Percentiles rank a stretch among this genome's conserved stretches.
phyloP scores from a whole-genome alignment of 768 basidiomycete species.

The Kwoniella sp. region DNA sequence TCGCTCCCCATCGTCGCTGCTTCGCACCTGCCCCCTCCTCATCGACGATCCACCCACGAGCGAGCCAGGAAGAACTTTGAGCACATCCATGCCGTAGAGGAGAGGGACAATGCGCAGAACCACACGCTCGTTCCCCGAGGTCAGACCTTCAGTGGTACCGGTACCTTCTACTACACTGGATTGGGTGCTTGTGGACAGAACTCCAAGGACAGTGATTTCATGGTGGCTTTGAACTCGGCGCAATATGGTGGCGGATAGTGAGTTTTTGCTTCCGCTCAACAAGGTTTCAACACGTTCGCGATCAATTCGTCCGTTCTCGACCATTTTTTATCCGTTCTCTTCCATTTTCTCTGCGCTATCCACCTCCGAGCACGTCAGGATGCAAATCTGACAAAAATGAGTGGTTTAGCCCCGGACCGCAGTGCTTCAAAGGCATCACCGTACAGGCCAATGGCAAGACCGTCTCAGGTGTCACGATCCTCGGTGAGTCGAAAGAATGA shows the following conservation, averaged over 20 bases:
- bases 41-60: conserved; percentile 14
- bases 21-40: conserved; percentile 23
- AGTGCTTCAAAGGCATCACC: conserved; percentile 49
- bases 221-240: conserved; percentile 46
- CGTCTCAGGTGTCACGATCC: conserved; percentile 38
- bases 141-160: conserved; percentile 18
- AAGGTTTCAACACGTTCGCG: background rate
- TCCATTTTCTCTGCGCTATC: too few species aligned
- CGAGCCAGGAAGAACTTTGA: conserved; percentile 17
- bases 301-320: too few species aligned
- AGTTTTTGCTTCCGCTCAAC: conserved; percentile 9
- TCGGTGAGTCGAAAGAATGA: conserved; percentile 24
- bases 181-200: conserved; percentile 36
- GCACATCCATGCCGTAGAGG: conserved; percentile 7
- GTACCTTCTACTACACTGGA: conserved; percentile 25
- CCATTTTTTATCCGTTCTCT: too few species aligned
- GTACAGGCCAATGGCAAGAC: conserved; percentile 44
- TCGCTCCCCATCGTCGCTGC: conserved; percentile 15
- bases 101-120: conserved; percentile 10
- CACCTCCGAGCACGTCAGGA: too few species aligned
- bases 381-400: too few species aligned
- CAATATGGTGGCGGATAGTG: conserved; percentile 46
- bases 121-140: conserved; percentile 19
- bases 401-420: conserved; percentile 52
- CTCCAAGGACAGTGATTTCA: conserved; percentile 39